phyloP scores from a whole-genome alignment of 108 stramenopile species.

The Cyclotella cryptica region DNA sequence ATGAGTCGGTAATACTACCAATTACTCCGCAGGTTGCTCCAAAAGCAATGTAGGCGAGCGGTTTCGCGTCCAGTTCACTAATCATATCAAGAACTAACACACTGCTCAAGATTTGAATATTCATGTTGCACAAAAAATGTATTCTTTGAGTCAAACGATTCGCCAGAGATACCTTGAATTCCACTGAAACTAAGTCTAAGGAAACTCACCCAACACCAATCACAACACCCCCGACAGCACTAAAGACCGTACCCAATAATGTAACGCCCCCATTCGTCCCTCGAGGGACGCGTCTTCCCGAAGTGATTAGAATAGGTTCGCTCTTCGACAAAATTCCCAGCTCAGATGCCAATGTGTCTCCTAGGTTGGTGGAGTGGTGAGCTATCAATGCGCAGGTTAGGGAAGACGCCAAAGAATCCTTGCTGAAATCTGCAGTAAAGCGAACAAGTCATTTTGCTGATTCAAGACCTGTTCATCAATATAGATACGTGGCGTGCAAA shows the following conservation, averaged over 20 bases:
- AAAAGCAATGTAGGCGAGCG: constrained; percentile 47
- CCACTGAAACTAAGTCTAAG: not conserved
- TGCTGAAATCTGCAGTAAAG: constrained; percentile 18
- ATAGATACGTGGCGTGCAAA: not conserved
- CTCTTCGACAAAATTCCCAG: constrained; percentile 73
- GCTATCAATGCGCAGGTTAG: constrained; percentile 75
- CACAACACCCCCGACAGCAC: constrained; percentile 67
- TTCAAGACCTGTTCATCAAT: not conserved
- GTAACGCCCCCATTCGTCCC: constrained; percentile 90
- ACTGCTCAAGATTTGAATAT: constrained; percentile 6
- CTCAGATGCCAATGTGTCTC: constrained; percentile 86
- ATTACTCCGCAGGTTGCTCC: constrained; percentile 64
- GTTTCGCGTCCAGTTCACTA: constrained; percentile 21
- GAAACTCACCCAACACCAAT: constrained; percentile 63
- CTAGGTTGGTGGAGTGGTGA: constrained; percentile 83
- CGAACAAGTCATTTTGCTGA: constrained; percentile 5
- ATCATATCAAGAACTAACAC: constrained; percentile 51
- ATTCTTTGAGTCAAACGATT: not conserved
- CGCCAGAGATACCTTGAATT: not conserved
- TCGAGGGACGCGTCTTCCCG: constrained; percentile 63
- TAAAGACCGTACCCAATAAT: constrained; percentile 61
- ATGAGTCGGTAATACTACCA: constrained; percentile 77
- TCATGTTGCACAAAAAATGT: not conserved
- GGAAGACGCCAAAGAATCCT: constrained; percentile 37
- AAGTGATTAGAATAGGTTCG: constrained; percentile 70